Evolutionary conservation across 1,284 basidiomycete genomes (phyloP).

Genomic region (Sphaerobolus stellatus): DNA sequence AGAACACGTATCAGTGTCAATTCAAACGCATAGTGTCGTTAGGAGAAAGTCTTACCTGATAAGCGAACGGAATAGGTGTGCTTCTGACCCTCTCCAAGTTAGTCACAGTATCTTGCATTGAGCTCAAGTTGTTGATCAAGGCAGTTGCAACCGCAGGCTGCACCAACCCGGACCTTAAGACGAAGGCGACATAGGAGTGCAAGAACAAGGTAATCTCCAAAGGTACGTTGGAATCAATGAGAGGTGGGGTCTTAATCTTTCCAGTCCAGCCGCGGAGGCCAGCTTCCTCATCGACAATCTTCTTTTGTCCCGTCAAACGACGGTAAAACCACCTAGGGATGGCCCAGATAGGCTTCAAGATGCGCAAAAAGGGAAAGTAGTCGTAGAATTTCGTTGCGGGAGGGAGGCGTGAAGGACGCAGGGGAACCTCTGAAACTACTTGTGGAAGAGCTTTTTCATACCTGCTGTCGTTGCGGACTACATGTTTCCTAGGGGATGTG

Average conservation of each 20-base stretch:
- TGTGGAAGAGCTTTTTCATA: conserved; percentile 53
- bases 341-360: conserved; percentile 49
- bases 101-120: conserved; percentile 56
- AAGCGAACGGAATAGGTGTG: conserved; percentile 67
- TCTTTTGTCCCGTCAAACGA: no score
- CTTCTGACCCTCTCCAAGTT: conserved; percentile 61
- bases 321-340: conserved; percentile 14
- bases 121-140: conserved; percentile 44
- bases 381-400: conserved; percentile 49
- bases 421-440: conserved; percentile 46
- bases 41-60: conserved; percentile 44
- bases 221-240: conserved; percentile 63
- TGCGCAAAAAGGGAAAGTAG: conserved; percentile 55
- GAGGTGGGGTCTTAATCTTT: conserved; percentile 40
- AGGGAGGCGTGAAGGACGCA: conserved; percentile 55
- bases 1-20: not conserved
- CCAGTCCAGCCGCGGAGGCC: conserved; percentile 32
- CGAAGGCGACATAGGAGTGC: conserved; percentile 52
- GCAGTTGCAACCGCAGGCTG: conserved; percentile 53
- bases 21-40: not conserved
- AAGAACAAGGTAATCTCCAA: conserved; percentile 60
- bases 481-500: conserved; percentile 13
- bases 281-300: conserved; percentile 21
- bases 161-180: conserved; percentile 44
- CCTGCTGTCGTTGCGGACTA: not conserved